Percentiles rank a stretch among this genome's conserved stretches.
Conservation (phyloP, 2,329 filamentous ascomycete genomes). For the Alternaria sp. region DNA sequence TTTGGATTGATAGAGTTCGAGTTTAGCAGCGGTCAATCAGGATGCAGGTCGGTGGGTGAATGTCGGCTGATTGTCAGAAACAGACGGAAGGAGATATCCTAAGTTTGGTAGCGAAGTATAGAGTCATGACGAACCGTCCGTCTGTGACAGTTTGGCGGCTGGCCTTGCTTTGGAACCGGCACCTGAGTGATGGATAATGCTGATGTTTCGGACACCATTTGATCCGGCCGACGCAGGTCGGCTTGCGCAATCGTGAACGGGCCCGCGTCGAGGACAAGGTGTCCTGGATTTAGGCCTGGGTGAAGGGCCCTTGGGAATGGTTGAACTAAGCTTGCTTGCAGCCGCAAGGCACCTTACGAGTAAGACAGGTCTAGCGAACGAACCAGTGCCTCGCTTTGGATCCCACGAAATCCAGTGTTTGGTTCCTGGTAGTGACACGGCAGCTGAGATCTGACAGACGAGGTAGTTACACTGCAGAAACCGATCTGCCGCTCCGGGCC, state of each 20-base stretch:
- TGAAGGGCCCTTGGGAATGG: conserved; percentile 13
- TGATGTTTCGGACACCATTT: conserved; percentile 11
- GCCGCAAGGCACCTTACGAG: conserved; percentile 18
- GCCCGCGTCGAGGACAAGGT: conserved; percentile 10
- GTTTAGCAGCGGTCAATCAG: conserved; percentile 3
- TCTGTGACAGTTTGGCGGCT: conserved; percentile 14
- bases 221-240: conserved; percentile 14
- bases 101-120: conserved; percentile 7
- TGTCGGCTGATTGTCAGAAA: conserved; percentile 1
- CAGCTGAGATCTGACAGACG: conserved; percentile 11
- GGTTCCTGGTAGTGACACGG: conserved; percentile 13
- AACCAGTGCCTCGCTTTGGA: conserved; percentile 12
- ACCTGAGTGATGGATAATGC: conserved; percentile 2
- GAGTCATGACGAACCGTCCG: conserved; percentile 3
- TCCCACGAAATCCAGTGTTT: conserved; percentile 7
- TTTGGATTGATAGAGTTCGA: background rate
- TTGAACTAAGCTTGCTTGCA: conserved; percentile 25
- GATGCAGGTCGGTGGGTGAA: background rate
- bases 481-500: conserved; percentile 18
- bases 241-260: conserved; percentile 38
- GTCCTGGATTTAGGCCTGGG: background rate
- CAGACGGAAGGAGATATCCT: background rate
- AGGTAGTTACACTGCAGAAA: conserved; percentile 1
- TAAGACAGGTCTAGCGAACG: conserved; percentile 27
- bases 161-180: conserved; percentile 12